Percentiles rank a stretch among this genome's conserved stretches.
These are phyloP conservation scores for Oryza officinalis DNA, from an alignment of 176 grass and related monocot genomes.

Conservation along the genomic window DNA sequence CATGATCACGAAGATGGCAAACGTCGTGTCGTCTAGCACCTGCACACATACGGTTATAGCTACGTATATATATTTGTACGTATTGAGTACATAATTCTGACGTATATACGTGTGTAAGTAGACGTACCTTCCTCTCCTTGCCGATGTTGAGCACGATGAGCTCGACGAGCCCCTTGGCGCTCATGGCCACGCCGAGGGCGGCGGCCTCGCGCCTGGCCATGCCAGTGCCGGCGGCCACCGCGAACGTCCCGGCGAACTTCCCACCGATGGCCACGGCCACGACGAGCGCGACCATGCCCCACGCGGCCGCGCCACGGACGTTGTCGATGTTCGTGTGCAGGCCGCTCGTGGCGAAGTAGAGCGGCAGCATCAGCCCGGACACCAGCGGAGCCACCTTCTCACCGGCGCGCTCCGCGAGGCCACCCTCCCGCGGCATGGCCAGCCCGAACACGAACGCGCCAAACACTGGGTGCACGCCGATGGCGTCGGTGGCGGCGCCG, in stretches of 20 bases:
- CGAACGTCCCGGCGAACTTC: constrained; percentile 10
- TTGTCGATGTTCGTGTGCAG: background rate
- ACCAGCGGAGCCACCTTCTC: constrained; percentile 9
- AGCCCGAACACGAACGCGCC: constrained; percentile 6
- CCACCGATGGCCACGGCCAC: background rate
- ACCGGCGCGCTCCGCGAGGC: background rate
- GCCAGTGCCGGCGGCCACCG: background rate
- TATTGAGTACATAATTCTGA: background rate
- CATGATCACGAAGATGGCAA: constrained; percentile 85
- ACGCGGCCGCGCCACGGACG: background rate
- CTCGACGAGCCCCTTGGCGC: constrained; percentile 21
- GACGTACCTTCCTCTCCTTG: constrained; percentile 13
- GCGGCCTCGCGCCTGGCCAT: background rate
- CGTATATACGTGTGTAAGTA: background rate
- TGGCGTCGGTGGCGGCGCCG: background rate
- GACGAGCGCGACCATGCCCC: background rate
- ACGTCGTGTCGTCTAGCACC: constrained; percentile 82
- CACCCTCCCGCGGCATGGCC: background rate
- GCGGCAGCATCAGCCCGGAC: constrained; percentile 8
- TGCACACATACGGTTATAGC: constrained; percentile 11
- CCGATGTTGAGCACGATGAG: constrained; percentile 32
- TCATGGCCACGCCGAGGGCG: constrained; percentile 6
- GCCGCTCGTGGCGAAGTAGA: constrained; percentile 3
- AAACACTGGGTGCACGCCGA: constrained; percentile 10
- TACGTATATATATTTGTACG: background rate